Evolutionary conservation across 75 land plant genomes (phyloP).

Genomic region (Pseudotsuga menziesii): DNA sequence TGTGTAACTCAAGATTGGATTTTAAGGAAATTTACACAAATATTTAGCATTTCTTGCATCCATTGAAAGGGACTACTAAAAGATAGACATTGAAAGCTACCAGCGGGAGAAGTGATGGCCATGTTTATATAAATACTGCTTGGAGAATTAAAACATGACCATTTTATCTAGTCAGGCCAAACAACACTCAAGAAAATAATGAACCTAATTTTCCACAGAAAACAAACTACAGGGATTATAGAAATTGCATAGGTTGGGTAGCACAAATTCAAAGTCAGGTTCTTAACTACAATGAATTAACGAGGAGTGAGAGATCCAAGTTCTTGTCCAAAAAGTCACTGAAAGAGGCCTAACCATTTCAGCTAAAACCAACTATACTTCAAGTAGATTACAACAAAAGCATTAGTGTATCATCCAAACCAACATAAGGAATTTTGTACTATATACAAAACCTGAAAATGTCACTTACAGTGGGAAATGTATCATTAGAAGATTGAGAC

Average conservation of each 20-base stretch:
- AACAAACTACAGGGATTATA: neutral
- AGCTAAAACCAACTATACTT: constrained; percentile 9
- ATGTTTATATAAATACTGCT: too few relatives aligned
- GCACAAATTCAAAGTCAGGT: neutral
- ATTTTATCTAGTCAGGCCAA: too few relatives aligned
- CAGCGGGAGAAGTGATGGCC: too few relatives aligned
- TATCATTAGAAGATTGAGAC: constrained; percentile 95
- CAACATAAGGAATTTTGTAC: neutral
- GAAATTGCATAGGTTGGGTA: neutral
- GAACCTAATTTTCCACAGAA: neutral
- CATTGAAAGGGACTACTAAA: too few relatives aligned
- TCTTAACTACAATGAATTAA: neutral
- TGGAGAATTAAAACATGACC: too few relatives aligned
- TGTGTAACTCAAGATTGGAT: too few relatives aligned
- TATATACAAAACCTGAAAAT: neutral
- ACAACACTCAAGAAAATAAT: neutral
- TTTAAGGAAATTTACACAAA: too few relatives aligned
- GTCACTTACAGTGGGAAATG: constrained; percentile 87
- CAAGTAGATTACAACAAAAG: neutral
- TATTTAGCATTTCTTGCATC: too few relatives aligned
- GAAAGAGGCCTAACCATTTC: neutral
- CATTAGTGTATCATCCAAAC: neutral
- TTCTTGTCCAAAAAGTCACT: neutral
- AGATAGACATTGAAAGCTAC: too few relatives aligned
- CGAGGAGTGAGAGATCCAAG: neutral